Base-by-base conservation (phyloP, 2,329 filamentous ascomycete species). In the Metarhizium humberi region DNA sequence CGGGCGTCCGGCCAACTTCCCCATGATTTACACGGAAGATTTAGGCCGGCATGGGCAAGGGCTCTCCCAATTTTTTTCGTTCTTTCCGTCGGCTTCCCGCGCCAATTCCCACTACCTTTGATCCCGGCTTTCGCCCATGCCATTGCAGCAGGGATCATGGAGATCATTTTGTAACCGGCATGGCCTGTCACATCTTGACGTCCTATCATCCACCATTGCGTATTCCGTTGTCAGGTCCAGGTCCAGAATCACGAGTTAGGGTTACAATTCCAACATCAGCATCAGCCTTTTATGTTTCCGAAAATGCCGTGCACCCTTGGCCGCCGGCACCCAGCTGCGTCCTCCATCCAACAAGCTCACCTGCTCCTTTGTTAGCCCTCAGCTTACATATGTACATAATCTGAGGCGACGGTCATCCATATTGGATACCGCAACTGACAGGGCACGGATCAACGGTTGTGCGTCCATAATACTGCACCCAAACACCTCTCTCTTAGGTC, bases 271-370 rank as follows among this genome's bases (percentile, higher is more conserved):
- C 34, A 43, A 38, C 36, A 51, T 32, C 29, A 11, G 43, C 25
- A 34, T 34, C 54, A 52, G 50, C 50, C 43, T 11, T 46, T 8
- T 48, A 48, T 16, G 45, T 29, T 29, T 34, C 42, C 54, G 43
- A 52, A 16, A 32, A 49, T 52, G 54, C 50, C 50, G 54, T 55
- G 54, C 32, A 14, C 34, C 50, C 50, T 34, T 40, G 30, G 48
- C 16, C 38, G 50, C 50, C 13, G 38, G 29, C 18, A 6, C 10
- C 18, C 14, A 40, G 13, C 8, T 52, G 34, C 34, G 38, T 40
- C 25, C 34, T 18, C 20, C 20, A 25, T 25, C 25, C 25, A 25
- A 25, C 25, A 50, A 29, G 2, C 25, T 32, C 29, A 10, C 48
- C n/a, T 32, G 16, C 48, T 13, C 11, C 48, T 14, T 34, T 14